Base-by-base conservation (phyloP, 345 rosid species). In the Cardamine chenopodiifolia region DNA sequence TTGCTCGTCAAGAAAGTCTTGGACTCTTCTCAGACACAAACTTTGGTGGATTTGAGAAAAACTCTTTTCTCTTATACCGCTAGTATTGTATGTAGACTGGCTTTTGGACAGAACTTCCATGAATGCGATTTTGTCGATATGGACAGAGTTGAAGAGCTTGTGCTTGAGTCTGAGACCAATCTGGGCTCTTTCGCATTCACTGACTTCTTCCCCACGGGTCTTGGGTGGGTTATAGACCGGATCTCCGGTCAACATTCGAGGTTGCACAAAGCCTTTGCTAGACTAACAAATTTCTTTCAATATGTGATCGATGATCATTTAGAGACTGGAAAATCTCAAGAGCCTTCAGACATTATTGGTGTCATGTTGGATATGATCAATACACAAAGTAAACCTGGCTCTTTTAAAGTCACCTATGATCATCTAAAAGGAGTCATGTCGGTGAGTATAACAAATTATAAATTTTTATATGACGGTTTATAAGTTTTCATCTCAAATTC, bases 171-270 rank as follows among this genome's bases (percentile, higher is more conserved):
- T 8, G 68, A 45, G 61, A 45, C 49, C 0, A 15, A 82, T 20
- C 5, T 49, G 4, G 85, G 66, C n/a, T 28, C 80, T 34, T 74
- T 83, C 10, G 74, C 77, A 5, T 73, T 80, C 8, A 31, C 31
- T 0, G 87, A 88, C 47, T 79, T 58, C 50, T 72, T 89, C 34
- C 87, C 84, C 0, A 11, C 28, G 13, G 50, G 78, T 4, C 61
- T 76, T 44, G 87, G 90, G 31, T 82, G 87, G 84, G 65, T 78
- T 7, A 40, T 82, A 4, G 85, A 87, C 59, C 60, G 71, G 60
- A 19, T 82, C 15, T 81, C 71, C 2, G 84, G 90, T 10, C 68
- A 64, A 25, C 74, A 70, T 15, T 35, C 53, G 25, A 81, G 57
- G 62, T 47, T 80, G 1, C 83, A 83, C 42, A 73, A 63, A 58